A percentile compares a stretch with the other conserved stretches of the same genome.
These are phyloP conservation scores for Didymella glomerata DNA, from an alignment of 2,329 filamentous ascomycete genomes.

Conservation along the genomic window DNA sequence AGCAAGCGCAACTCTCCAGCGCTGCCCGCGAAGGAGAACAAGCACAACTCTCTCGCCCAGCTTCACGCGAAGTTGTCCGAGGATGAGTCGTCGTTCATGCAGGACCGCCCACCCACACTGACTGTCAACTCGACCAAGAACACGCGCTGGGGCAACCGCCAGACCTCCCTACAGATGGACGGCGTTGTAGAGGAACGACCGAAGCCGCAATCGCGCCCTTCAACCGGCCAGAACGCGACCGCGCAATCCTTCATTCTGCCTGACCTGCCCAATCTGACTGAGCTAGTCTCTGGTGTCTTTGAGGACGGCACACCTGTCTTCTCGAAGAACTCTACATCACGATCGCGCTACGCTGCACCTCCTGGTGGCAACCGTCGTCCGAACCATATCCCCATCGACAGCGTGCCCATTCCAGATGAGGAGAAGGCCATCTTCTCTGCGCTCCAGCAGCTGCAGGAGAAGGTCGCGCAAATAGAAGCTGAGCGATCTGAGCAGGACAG, in stretches of 20 bases:
- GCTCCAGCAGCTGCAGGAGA: conserved; percentile 65
- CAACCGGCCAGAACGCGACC: conserved; percentile 59
- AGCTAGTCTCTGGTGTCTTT: conserved; percentile 67
- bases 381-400: conserved; percentile 59
- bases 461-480: conserved; percentile 64
- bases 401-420: conserved; percentile 66
- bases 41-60: conserved; percentile 63
- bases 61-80: conserved; percentile 63
- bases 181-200: conserved; percentile 32
- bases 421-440: conserved; percentile 71
- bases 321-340: conserved; percentile 58
- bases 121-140: conserved; percentile 55
- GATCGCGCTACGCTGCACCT: conserved; percentile 65
- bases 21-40: conserved; percentile 46
- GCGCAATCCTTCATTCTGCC: conserved; percentile 69
- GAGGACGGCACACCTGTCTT: conserved; percentile 67
- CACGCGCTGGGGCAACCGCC: conserved; percentile 64
- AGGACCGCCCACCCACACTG: conserved; percentile 59
- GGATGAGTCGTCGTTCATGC: conserved; percentile 62
- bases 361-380: conserved; percentile 40
- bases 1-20: conserved; percentile 48
- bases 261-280: conserved; percentile 67
- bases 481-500: conserved; percentile 62
- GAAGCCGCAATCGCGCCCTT: conserved; percentile 46
- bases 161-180: conserved; percentile 52